Conservation (phyloP, 2,329 filamentous ascomycete genomes). For the Exophiala lecanii-corni region DNA sequence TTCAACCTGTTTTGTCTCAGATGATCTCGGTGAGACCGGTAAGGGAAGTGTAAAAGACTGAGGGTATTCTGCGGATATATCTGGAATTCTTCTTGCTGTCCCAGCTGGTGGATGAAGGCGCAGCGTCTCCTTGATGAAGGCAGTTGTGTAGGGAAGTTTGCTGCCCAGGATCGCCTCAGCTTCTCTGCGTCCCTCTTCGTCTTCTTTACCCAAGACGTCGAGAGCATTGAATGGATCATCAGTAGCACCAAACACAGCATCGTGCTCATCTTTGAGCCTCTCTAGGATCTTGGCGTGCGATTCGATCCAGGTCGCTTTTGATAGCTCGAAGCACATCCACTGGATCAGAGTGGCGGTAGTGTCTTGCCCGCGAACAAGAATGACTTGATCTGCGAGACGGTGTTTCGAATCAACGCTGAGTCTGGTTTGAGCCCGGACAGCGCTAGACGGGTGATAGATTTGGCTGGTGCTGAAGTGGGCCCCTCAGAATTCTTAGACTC, state of each 20-base stretch:
- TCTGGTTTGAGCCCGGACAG: conserved; percentile 14
- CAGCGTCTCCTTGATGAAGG: conserved; percentile 37
- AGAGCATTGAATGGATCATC: conserved; percentile 28
- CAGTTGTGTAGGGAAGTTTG: conserved; percentile 46
- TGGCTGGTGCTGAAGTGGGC: conserved; percentile 2
- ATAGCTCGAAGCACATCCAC: conserved; percentile 22
- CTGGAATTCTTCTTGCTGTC: conserved; percentile 13
- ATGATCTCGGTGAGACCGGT: conserved; percentile 12
- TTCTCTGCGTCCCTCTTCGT: conserved; percentile 31
- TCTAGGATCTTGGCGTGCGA: conserved; percentile 29
- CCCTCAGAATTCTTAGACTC: neutral
- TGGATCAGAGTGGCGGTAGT: conserved; percentile 27
- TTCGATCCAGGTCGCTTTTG: conserved; percentile 15
- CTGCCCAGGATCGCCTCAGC: conserved; percentile 45
- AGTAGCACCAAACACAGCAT: conserved; percentile 44
- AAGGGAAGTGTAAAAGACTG: conserved; percentile 3
- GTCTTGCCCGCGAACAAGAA: conserved; percentile 26
- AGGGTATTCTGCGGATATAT: conserved; percentile 9
- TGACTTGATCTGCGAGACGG: conserved; percentile 22
- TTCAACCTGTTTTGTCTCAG: conserved; percentile 13
- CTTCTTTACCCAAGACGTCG: conserved; percentile 9
- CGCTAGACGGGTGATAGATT: conserved; percentile 18
- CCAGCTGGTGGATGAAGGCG: conserved; percentile 31
- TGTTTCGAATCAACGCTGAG: conserved; percentile 14
- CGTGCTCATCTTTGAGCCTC: conserved; percentile 47